These are phyloP conservation scores for Tolypocladium inflatum DNA, from an alignment of 2,329 filamentous ascomycete genomes.

Conservation along the genomic window DNA sequence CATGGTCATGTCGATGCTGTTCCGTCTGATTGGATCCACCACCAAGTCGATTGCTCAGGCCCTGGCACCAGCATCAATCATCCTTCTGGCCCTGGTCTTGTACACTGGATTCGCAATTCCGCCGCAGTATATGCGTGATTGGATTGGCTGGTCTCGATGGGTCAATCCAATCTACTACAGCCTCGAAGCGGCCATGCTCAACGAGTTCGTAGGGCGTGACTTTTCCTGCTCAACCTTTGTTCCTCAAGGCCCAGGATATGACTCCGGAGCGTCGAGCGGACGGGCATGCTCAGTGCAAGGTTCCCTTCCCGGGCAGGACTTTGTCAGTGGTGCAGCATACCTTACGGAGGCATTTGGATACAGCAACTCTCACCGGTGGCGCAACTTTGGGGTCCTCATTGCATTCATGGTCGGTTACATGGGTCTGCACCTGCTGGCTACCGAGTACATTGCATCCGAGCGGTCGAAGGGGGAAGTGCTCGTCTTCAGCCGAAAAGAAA, in stretches of 20 bases:
- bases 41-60: background rate
- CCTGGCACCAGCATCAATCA: background rate
- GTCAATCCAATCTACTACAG: slow-evolving; percentile 56
- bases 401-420: background rate
- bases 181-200: slow-evolving; percentile 57
- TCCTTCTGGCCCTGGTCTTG: slow-evolving; percentile 20
- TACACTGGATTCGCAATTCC: slow-evolving; percentile 41
- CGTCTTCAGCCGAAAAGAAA: background rate
- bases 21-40: background rate
- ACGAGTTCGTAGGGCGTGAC: slow-evolving; percentile 45
- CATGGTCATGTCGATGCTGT: background rate
- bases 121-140: slow-evolving; percentile 44
- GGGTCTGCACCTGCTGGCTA: background rate
- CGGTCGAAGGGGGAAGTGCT: background rate
- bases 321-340: background rate
- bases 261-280: background rate
- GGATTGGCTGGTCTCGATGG: slow-evolving; percentile 61
- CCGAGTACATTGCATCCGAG: background rate
- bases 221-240: slow-evolving; percentile 11
- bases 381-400: background rate
- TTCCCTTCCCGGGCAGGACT: background rate
- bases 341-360: background rate
- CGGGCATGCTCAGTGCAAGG: background rate
- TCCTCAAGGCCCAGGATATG: background rate
- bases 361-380: background rate